phyloP scores from a whole-genome alignment of 75 land plant species.

The Chamaecyparis obtusa region DNA sequence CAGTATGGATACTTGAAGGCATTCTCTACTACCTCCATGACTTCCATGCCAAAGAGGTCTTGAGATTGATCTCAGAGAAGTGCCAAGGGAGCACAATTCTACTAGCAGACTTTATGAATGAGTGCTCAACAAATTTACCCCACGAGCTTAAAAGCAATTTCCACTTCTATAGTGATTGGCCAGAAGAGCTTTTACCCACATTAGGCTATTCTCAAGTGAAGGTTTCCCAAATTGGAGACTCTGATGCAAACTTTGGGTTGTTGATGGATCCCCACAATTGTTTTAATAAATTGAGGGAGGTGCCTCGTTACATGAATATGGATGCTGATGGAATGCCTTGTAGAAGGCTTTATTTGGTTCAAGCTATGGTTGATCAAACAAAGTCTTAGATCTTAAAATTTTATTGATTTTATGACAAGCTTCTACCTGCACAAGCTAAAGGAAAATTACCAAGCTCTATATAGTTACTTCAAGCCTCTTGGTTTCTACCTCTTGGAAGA shows the following conservation, averaged over 20 bases:
- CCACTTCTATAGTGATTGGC: constrained; percentile 89
- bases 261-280: constrained; percentile 58
- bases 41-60: constrained; percentile 56
- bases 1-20: constrained; percentile 86
- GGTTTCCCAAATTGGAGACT: constrained; percentile 82
- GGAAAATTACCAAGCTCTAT: not conserved
- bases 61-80: constrained; percentile 51
- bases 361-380: constrained; percentile 31
- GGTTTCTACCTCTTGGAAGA: not conserved
- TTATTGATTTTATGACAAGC: not conserved
- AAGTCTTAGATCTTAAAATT: not conserved
- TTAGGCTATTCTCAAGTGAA: constrained; percentile 71
- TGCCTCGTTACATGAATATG: constrained; percentile 57
- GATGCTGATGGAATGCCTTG: constrained; percentile 79
- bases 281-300: constrained; percentile 62
- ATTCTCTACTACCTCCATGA: constrained; percentile 71
- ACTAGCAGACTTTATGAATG: constrained; percentile 89
- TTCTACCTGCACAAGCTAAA: not conserved
- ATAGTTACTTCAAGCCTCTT: not conserved
- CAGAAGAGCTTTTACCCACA: constrained; percentile 66
- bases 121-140: constrained; percentile 54
- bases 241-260: constrained; percentile 80
- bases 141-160: constrained; percentile 37
- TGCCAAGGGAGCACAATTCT: constrained; percentile 45
- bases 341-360: constrained; percentile 63